Evolutionary conservation across 805 yeast genomes (phyloP).

Genomic region (Barnettozyma populi): DNA sequence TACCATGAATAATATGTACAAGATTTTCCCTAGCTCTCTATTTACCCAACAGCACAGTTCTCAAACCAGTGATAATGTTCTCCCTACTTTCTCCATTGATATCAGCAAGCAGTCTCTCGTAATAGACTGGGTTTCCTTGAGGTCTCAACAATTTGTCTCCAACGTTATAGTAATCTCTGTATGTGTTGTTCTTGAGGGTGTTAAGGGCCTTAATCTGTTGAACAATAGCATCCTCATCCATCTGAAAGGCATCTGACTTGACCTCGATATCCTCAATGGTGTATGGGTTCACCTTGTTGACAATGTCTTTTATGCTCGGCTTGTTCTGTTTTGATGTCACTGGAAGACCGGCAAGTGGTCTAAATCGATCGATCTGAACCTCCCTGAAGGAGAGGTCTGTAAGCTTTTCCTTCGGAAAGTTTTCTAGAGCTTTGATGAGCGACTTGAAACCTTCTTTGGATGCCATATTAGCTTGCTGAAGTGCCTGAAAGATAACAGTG

Average conservation of each 20-base stretch:
- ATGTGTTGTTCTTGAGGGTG: constrained; percentile 53
- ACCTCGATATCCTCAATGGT: constrained; percentile 36
- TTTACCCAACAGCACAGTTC: constrained; percentile 73
- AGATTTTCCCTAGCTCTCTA: constrained; percentile 22
- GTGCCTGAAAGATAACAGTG: background rate
- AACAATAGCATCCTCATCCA: constrained; percentile 40
- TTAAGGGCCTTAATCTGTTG: constrained; percentile 56
- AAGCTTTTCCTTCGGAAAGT: constrained; percentile 64
- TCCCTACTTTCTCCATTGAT: constrained; percentile 69
- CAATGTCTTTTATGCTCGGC: constrained; percentile 35
- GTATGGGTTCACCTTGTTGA: constrained; percentile 41
- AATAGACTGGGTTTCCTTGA: constrained; percentile 81
- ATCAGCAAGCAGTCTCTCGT: constrained; percentile 63
- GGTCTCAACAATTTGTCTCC: constrained; percentile 68
- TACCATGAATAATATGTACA: background rate
- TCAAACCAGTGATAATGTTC: constrained; percentile 55
- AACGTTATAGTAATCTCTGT: constrained; percentile 55
- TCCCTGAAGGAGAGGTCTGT: constrained; percentile 67
- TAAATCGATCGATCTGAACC: constrained; percentile 53
- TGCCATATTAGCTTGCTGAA: constrained; percentile 5
- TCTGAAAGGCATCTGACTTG: constrained; percentile 38
- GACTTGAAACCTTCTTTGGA: constrained; percentile 47
- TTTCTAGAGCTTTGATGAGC: constrained; percentile 52
- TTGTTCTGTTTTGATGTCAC: constrained; percentile 29
- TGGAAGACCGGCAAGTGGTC: constrained; percentile 44